phyloP scores from a whole-genome alignment of 306 rosid genomes.

The Vigna mungo region DNA sequence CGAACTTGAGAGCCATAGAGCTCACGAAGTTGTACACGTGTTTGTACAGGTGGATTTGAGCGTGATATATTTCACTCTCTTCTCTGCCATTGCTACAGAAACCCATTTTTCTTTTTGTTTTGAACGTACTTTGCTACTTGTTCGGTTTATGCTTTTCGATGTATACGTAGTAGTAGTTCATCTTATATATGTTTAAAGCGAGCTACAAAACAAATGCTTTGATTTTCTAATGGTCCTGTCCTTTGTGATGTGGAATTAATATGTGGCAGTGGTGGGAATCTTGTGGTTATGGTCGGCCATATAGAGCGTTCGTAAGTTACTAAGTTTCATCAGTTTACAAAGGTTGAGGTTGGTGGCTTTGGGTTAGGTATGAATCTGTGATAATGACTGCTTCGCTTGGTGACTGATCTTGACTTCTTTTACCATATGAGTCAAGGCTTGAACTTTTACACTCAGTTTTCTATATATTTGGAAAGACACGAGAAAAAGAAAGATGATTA shows the following conservation, averaged over 20 bases:
- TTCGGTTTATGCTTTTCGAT: background rate
- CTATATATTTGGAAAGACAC: too few relatives aligned
- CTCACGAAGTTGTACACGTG: constrained; percentile 47
- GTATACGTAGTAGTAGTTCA: too few relatives aligned
- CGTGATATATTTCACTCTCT: constrained; percentile 49
- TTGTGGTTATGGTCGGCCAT: background rate
- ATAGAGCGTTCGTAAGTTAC: background rate
- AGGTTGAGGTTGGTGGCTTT: background rate
- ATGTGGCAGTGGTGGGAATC: background rate
- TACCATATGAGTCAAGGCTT: background rate
- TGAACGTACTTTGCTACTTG: background rate
- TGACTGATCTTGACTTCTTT: too few relatives aligned
- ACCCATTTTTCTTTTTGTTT: background rate
- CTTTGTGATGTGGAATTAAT: background rate
- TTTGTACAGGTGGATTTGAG: constrained; percentile 61
- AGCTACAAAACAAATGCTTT: background rate
- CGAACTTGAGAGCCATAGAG: constrained; percentile 63
- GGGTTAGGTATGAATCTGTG: background rate
- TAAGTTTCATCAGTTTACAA: background rate
- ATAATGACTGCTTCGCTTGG: background rate
- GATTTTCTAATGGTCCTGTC: background rate
- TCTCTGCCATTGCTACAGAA: background rate
- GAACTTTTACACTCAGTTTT: too few relatives aligned
- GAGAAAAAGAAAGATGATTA: too few relatives aligned
- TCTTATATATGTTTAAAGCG: background rate